Evolutionary conservation across 2,329 filamentous ascomycete genomes (phyloP), one percentile per base, ranked within the genome.

Genomic region (Aureobasidium sp.): DNA sequence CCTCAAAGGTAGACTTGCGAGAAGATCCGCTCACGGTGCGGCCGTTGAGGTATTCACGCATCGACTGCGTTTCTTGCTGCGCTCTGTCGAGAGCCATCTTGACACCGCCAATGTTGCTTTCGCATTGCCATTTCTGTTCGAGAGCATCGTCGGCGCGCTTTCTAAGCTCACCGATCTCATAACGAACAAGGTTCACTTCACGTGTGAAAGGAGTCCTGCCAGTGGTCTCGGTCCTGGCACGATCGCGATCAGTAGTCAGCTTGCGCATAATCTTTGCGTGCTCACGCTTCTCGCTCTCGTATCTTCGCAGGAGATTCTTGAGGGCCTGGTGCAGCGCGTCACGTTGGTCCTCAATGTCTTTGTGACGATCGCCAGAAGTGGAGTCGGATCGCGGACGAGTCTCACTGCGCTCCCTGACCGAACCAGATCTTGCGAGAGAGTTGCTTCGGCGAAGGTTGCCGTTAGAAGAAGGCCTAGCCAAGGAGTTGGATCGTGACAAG

Each of bases 21-120:
- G 44, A 20, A 12, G 44, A 42, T 41, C 52, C 47, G 31, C 49
- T 55, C 5, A 58, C 34, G 9, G 48, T 47, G 17, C 62, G 47
- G 27, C 52, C 61, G 15, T 59, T 61, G n/a, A 65, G 57, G 29
- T 97, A 79, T 36, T 80, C 83, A 47, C 90, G 86, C 44, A 99
- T 82, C n/a, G 89, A 89, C 44, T 84, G 80, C 34, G 96, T 96
- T 76, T 99, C 94, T 72, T 94, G 89, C 74, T 97, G 91, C 29
- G 94, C 92, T 65, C 92, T 89, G 74, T 97, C 94, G 45, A 99
- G 84, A 71, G 97, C 93, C 89, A 96, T 97, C 78, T 96, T 96
- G 62, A 97, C 78, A 61, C 92, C 91, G 58, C 85, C 83, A 1
- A 97, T 79, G 20, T 91, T 91, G 76, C 95, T 95, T 76, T 97